phyloP scores from a whole-genome alignment of 2,329 filamentous ascomycete genomes.

The Paradendryphiella salina region DNA sequence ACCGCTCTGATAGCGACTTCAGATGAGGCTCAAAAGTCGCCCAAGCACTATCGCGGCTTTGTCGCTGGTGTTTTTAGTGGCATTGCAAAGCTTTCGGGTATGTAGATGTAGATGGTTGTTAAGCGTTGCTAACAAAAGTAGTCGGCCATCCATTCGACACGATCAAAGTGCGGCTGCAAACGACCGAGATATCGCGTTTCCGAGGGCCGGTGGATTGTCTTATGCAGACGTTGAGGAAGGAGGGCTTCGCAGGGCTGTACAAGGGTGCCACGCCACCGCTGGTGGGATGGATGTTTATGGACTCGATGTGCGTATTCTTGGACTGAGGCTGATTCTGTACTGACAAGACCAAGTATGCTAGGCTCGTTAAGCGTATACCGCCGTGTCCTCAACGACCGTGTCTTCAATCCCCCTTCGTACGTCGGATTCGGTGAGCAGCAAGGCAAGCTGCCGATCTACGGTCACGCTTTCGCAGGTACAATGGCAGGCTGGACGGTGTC shows the following conservation, averaged over 20 bases:
- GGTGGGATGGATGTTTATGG: constrained; percentile 99
- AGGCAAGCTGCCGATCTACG: constrained; percentile 69
- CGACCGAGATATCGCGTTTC: constrained; percentile 76
- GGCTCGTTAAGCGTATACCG: constrained; percentile 91
- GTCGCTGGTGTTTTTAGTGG: constrained; percentile 95
- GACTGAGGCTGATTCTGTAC: neutral
- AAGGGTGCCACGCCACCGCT: constrained; percentile 92
- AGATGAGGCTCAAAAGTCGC: constrained; percentile 33
- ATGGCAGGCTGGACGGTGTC: constrained; percentile 87
- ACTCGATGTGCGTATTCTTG: constrained; percentile 60
- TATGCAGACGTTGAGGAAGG: constrained; percentile 78
- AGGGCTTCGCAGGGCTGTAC: constrained; percentile 84
- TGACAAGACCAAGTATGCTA: constrained; percentile 65
- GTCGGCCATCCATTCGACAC: constrained; percentile 84
- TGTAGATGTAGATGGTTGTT: constrained; percentile 27
- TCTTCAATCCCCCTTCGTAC: constrained; percentile 68
- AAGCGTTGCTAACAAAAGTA: constrained; percentile 34
- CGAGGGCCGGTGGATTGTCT: constrained; percentile 84
- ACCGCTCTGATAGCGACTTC: constrained; percentile 33
- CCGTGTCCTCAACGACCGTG: constrained; percentile 74
- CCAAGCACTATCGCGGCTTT: constrained; percentile 86
- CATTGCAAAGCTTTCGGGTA: constrained; percentile 84
- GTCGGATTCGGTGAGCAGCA: constrained; percentile 44
- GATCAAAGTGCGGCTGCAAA: constrained; percentile 94
- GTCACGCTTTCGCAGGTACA: constrained; percentile 85